phyloP scores from a whole-genome alignment of 495 filamentous ascomycete genomes.

The Daldinia grandis region DNA sequence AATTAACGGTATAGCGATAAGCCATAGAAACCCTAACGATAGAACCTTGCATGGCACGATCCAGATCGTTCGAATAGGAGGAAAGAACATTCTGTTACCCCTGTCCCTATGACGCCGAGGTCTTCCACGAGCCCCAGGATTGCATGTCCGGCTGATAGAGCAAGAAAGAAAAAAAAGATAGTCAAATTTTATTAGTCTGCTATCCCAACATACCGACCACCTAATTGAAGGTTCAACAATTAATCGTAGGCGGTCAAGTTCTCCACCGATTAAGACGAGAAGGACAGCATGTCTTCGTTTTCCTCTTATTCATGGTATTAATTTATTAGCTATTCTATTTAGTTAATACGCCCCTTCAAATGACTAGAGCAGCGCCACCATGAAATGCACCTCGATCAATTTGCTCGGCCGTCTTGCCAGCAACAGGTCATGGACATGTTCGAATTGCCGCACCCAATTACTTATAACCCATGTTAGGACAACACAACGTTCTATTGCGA shows the following conservation, averaged over 20 bases:
- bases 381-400: conserved; percentile 46
- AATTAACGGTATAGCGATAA: background rate
- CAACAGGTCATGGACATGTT: conserved; percentile 52
- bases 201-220: conserved; percentile 32
- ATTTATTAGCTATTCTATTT: background rate
- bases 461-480: conserved; percentile 33
- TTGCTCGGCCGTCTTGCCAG: conserved; percentile 43
- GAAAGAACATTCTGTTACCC: conserved; percentile 32
- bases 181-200: conserved; percentile 37
- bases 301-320: conserved; percentile 23
- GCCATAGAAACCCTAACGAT: conserved; percentile 11
- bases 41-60: conserved; percentile 28
- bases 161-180: conserved; percentile 35
- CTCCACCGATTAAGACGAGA: conserved; percentile 20
- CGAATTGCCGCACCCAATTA: conserved; percentile 52
- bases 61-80: conserved; percentile 11
- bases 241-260: conserved; percentile 14
- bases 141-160: conserved; percentile 26
- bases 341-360: conserved; percentile 15
- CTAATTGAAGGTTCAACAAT: conserved; percentile 34
- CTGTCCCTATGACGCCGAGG: conserved; percentile 44
- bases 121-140: conserved; percentile 20
- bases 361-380: conserved; percentile 34
- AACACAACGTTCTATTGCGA: conserved; percentile 37
- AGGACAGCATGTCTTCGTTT: conserved; percentile 33